Base-by-base conservation (phyloP, 495 filamentous ascomycete species). In the Alectoria sarmentosa region DNA sequence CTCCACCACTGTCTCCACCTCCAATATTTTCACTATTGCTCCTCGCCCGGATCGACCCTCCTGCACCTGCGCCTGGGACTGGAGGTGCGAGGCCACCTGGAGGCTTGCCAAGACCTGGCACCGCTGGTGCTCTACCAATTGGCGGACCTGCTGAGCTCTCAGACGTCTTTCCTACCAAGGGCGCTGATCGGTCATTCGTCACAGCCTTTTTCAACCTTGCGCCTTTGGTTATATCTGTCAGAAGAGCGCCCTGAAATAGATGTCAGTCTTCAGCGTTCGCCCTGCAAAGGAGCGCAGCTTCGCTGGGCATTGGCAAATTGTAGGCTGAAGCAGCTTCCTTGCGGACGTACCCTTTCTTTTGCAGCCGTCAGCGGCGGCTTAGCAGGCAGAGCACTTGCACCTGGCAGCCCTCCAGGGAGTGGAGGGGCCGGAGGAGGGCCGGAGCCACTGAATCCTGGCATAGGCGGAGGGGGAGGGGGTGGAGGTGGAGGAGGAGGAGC, bases 181-280 rank as follows among this genome's bases (percentile, higher is more conserved):
- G 94, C 21, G 91, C 92, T 48, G 92, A 97, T 75, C 94, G 86
- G 77, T 98, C 94, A 75, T 98, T 97, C 64, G 91, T 95, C 36
- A 92, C 89, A 15, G 91, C 77, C 77, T 96, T 96, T 79, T 89
- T 96, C 52, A 98, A 79, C 46, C 64, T 75, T 66, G 80, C 79
- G 46, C 95, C 94, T 79, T 96, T 96, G 58, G 80, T 78, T 67
- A 98, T 98, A 77, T 97, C 93, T 69, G 81, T 79, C 34, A 98
- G 84, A n/a, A 98, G 80, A 30, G 92, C 92, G 68, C 89, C 88
- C 93, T 98, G 71, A 11, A 14, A 30, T 10, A 55, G 23, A 79
- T 75, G 64, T 64, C 57, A 52, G 58, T 9, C 2, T 34, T 55
- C 52, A 55, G 30, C 30, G 30, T n/a, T 21, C 13, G 17, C 23